Conservation (phyloP, 225 moss, liverwort and hornwort species). For the Bryoerythrophyllum caledonicum region DNA sequence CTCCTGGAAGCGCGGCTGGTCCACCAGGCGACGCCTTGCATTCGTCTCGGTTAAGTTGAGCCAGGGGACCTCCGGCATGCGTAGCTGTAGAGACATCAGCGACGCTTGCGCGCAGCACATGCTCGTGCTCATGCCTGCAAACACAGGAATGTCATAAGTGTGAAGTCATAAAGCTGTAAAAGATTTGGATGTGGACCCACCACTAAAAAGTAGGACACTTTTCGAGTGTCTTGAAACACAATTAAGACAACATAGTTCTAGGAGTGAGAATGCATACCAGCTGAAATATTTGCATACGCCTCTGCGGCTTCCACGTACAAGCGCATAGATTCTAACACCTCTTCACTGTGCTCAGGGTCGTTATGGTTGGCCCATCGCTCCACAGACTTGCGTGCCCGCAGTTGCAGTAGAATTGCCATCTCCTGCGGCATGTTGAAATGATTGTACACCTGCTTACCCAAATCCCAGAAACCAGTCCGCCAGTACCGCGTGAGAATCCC, state of each 20-base stretch:
- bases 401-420: conserved; percentile 76
- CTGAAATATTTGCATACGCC: conserved; percentile 80
- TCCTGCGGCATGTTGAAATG: conserved; percentile 95
- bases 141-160: neutral
- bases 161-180: neutral
- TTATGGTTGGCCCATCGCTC: conserved; percentile 58
- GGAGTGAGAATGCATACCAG: conserved; percentile 54
- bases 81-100: conserved; percentile 87
- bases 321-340: conserved; percentile 86
- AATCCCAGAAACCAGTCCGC: neutral
- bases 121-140: conserved; percentile 81
- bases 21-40: conserved; percentile 79
- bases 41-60: conserved; percentile 81
- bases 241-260: too few species aligned
- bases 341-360: conserved; percentile 84
- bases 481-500: neutral
- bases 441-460: conserved; percentile 65
- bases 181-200: too few species aligned
- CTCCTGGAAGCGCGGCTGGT: conserved; percentile 86
- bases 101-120: conserved; percentile 94
- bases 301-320: conserved; percentile 93
- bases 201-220: too few species aligned
- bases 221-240: too few species aligned
- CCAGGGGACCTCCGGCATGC: conserved; percentile 80
- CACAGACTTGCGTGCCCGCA: conserved; percentile 62